These are phyloP conservation scores for Rubus parviflorus DNA, from an alignment of 306 rosid genomes.

Conservation along the genomic window DNA sequence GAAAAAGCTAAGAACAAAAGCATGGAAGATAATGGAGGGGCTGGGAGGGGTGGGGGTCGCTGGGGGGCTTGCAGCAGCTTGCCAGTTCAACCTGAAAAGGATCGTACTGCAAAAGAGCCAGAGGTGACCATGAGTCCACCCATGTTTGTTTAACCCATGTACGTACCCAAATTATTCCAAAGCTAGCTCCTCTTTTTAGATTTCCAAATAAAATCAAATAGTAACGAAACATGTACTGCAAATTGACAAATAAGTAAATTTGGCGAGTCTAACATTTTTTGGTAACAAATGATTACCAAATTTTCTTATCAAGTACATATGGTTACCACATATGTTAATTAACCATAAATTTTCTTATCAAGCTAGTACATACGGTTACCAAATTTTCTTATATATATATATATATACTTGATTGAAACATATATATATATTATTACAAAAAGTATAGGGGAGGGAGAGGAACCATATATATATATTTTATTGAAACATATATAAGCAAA, in stretches of 20 bases:
- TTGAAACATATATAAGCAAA: too few relatives aligned
- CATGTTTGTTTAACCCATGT: not conserved
- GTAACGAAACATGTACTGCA: not conserved
- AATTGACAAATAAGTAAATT: not conserved
- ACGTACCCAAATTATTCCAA: not conserved
- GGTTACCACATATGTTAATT: too few relatives aligned
- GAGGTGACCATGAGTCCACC: slow-evolving; percentile 16
- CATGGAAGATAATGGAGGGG: too few relatives aligned
- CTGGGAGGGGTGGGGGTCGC: not conserved
- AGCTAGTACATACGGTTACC: too few relatives aligned
- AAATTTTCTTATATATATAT: too few relatives aligned
- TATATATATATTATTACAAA: too few relatives aligned
- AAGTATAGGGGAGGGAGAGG: too few relatives aligned
- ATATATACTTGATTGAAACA: too few relatives aligned
- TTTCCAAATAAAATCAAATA: not conserved
- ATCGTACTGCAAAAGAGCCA: slow-evolving; percentile 24
- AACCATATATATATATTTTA: too few relatives aligned
- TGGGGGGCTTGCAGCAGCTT: slow-evolving; percentile 13
- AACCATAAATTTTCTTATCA: too few relatives aligned
- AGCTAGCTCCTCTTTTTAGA: not conserved
- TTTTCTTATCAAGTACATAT: too few relatives aligned
- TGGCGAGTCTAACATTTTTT: not conserved
- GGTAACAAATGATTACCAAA: too few relatives aligned
- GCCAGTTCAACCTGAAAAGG: slow-evolving; percentile 27
- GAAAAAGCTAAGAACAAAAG: slow-evolving; percentile 33